Percentiles rank a stretch among this genome's conserved stretches.
Evolutionary conservation across 768 basidiomycete species (phyloP).

Genomic region (Pisolithus marmoratus): DNA sequence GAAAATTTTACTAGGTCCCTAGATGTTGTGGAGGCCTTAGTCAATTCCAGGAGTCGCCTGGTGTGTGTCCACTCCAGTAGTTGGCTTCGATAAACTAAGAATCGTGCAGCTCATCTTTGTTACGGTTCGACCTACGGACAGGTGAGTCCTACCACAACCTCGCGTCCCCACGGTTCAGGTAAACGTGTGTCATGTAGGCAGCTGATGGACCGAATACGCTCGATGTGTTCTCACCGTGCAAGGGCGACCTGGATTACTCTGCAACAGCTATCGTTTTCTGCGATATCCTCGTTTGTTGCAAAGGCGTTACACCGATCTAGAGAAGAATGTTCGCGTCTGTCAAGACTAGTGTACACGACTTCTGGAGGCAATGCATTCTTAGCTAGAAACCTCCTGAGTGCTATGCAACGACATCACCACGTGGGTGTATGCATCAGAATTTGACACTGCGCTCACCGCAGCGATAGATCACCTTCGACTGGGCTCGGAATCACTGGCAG

Average conservation of each 20-base stretch:
- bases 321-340: slow-evolving; percentile 49
- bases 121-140: slow-evolving; percentile 52
- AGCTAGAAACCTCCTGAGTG: slow-evolving; percentile 56
- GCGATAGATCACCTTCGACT: slow-evolving; percentile 57
- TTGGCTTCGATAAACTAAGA: neutral
- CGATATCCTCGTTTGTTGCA: slow-evolving; percentile 55
- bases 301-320: slow-evolving; percentile 55
- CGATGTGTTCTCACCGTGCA: slow-evolving; percentile 53
- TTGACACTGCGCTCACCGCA: neutral
- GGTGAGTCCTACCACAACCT: slow-evolving; percentile 29
- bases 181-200: slow-evolving; percentile 17
- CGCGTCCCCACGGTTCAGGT: neutral
- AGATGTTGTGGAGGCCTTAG: slow-evolving; percentile 57
- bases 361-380: slow-evolving; percentile 71
- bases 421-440: slow-evolving; percentile 31
- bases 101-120: slow-evolving; percentile 52
- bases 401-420: slow-evolving; percentile 57
- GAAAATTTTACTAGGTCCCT: slow-evolving; percentile 41
- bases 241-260: slow-evolving; percentile 63
- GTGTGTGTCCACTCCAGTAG: slow-evolving; percentile 24
- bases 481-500: slow-evolving; percentile 64
- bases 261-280: slow-evolving; percentile 52
- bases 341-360: slow-evolving; percentile 48
- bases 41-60: slow-evolving; percentile 63
- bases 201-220: slow-evolving; percentile 44